Evolutionary conservation across 73 alveolate species (phyloP).

Genomic region (Blepharisma japonicum): DNA sequence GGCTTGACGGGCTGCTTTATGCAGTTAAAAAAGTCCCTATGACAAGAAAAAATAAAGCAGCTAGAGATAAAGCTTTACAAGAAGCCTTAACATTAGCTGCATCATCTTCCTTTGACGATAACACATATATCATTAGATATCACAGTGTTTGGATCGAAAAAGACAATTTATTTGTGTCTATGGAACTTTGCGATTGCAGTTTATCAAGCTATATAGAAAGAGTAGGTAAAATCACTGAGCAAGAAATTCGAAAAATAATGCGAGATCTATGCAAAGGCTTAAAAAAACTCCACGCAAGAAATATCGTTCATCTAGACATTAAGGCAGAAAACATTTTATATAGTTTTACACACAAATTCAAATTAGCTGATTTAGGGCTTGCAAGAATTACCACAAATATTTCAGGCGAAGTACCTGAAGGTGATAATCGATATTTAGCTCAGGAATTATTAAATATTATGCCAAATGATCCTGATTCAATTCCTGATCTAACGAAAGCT

Average conservation of each 20-base stretch:
- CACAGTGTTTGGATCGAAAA: conserved; percentile 80
- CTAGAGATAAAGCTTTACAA: conserved; percentile 46
- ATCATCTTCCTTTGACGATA: conserved; percentile 61
- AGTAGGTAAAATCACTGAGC: conserved; percentile 36
- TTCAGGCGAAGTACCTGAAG: conserved; percentile 69
- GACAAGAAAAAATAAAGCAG: conserved; percentile 35
- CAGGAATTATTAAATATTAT: conserved; percentile 54
- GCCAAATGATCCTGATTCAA: conserved; percentile 7
- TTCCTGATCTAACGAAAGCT: conserved; percentile 53
- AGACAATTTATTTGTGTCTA: conserved; percentile 48
- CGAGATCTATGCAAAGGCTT: conserved; percentile 78
- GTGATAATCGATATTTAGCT: conserved; percentile 80
- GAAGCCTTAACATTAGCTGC: conserved; percentile 79
- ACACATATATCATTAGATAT: conserved; percentile 67
- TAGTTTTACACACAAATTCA: conserved; percentile 72
- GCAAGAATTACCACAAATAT: conserved; percentile 55
- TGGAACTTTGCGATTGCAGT: conserved; percentile 74
- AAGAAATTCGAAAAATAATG: conserved; percentile 47
- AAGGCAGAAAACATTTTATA: conserved; percentile 91
- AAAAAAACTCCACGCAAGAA: conserved; percentile 80
- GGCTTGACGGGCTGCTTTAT: conserved; percentile 65
- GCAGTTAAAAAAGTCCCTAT: conserved; percentile 66
- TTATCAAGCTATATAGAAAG: conserved; percentile 37
- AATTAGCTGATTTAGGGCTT: conserved; percentile 93
- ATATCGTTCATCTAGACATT: conserved; percentile 92